Percentiles rank a stretch among this genome's conserved stretches.
Conservation (phyloP, 192 early-diverging fungal genomes). For the Podochytrium sp. region DNA sequence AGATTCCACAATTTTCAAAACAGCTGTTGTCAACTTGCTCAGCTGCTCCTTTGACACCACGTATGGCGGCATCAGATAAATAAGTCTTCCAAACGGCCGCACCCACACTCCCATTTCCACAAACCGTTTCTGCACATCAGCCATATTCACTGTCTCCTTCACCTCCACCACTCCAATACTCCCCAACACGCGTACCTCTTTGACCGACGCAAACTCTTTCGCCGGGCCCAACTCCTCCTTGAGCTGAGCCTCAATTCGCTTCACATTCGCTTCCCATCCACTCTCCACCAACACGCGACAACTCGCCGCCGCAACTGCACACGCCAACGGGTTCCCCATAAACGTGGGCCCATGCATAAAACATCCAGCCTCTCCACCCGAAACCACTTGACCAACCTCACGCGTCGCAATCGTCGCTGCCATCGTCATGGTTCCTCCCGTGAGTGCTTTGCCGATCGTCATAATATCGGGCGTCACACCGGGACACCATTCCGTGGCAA, state of each 20-base stretch:
- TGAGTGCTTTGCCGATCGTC: constrained; percentile 76
- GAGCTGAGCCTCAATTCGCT: constrained; percentile 8
- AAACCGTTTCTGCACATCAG: constrained; percentile 4
- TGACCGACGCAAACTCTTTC: background rate
- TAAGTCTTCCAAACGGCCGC: constrained; percentile 26
- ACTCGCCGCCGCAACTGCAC: constrained; percentile 61
- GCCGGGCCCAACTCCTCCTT: constrained; percentile 9
- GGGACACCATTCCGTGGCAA: constrained; percentile 20
- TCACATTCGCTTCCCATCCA: constrained; percentile 7
- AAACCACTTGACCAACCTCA: constrained; percentile 70
- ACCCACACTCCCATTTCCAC: constrained; percentile 31
- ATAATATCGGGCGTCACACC: constrained; percentile 71
- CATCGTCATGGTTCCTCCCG: constrained; percentile 74
- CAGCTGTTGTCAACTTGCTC: constrained; percentile 8
- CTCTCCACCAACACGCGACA: constrained; percentile 17
- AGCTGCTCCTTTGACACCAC: constrained; percentile 14
- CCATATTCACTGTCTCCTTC: constrained; percentile 13
- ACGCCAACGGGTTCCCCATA: constrained; percentile 83
- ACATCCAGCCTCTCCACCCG: constrained; percentile 68
- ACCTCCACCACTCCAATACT: constrained; percentile 9
- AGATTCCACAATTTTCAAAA: background rate
- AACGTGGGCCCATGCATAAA: constrained; percentile 84
- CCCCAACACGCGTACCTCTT: constrained; percentile 24
- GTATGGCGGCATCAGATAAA: constrained; percentile 34
- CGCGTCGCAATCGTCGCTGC: constrained; percentile 68